These are phyloP conservation scores for Fusarium dimerum DNA, from an alignment of 2,329 filamentous ascomycete species.

Conservation along the genomic window DNA sequence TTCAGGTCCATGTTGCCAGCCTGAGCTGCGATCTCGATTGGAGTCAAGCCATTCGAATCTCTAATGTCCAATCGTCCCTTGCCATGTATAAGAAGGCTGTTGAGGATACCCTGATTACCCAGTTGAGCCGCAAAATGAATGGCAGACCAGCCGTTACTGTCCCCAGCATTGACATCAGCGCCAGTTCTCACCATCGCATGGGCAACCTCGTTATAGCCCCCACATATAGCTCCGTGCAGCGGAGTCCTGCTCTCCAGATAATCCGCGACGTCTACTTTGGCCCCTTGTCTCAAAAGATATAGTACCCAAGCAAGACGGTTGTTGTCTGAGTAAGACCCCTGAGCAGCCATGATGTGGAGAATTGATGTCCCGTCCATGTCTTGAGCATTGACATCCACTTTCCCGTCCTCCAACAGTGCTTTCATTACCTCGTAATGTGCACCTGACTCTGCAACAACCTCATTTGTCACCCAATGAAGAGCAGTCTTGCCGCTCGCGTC, in stretches of 20 bases:
- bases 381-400: background rate
- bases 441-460: background rate
- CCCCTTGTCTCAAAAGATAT: background rate
- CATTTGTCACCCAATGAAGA: slow-evolving; percentile 1
- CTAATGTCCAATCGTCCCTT: background rate
- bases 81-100: background rate
- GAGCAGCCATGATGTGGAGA: slow-evolving; percentile 1
- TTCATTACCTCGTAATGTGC: background rate
- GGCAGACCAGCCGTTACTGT: background rate
- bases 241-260: background rate
- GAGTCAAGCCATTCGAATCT: background rate
- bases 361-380: background rate
- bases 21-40: background rate
- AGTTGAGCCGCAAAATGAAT: background rate
- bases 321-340: background rate
- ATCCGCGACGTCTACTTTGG: background rate
- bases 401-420: background rate
- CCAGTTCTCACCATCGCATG: background rate
- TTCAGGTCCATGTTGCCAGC: background rate
- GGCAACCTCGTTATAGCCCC: background rate
- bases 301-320: background rate
- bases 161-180: background rate
- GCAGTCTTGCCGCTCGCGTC: background rate
- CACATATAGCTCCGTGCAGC: background rate
- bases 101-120: background rate